Evolutionary conservation across 1,139 yeast species (phyloP), one percentile per base, ranked within the genome.

Genomic region (Pichia sp.): DNA sequence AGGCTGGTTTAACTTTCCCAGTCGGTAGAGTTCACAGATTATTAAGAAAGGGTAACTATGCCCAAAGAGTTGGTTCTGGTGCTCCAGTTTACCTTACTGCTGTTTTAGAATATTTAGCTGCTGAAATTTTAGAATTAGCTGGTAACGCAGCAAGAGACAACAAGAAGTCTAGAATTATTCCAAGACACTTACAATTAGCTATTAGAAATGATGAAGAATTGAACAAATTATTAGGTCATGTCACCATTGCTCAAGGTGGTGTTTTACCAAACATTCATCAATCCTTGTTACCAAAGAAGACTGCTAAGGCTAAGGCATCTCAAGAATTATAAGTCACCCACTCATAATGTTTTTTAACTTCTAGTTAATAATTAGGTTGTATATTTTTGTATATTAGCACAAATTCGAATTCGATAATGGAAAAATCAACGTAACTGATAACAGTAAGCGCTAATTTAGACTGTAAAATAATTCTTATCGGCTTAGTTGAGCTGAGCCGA

Each of bases 241-340:
- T 97, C 55, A 94, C 98, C 50, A 94, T 94, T 67, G 97, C 99
- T 42, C 90, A 85, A 61, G 99, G 99, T 72, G 98, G 99, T 81
- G 99, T 94, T 48, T 76, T 92, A 72, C 99, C 99, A 77, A 88
- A 90, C 85, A 84, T 83, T 68, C 96, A 90, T 75, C 90, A 84
- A 72, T 84, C 85, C 77, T 81, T 90, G 72, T 81, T 88, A 71
- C 97, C 97, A 73, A 81, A 88, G 81, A 90, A 90, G 79, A 77
- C 87, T 62, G 75, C 85, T 55, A 81, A 81, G 73, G 73, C 78
- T 52, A 81, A 81, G 72, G 88, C 86, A 71, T 84, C 92, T 65
- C 94, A 84, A 75, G 92, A 84, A 73, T 81, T 84, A 75, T 84
- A 79, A 76, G 54, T 41, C 33, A 37, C 26, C 36, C 26, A 8